These are phyloP conservation scores for Didymella pomorum DNA, from an alignment of 2,329 filamentous ascomycete genomes.

Conservation along the genomic window DNA sequence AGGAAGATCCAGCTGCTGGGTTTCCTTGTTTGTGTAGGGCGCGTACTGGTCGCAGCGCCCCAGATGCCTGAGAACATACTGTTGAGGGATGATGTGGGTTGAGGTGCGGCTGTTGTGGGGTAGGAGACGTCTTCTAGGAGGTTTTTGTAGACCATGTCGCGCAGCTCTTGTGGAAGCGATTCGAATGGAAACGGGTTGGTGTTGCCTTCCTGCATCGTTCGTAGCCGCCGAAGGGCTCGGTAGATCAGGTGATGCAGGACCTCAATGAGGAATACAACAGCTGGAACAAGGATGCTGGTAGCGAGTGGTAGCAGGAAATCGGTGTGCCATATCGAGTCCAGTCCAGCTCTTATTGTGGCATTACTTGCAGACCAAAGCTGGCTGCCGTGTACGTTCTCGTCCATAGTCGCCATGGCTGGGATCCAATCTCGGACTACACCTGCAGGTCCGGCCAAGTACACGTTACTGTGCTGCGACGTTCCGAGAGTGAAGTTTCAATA, in stretches of 20 bases:
- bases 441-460: slow-evolving; percentile 14
- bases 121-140: slow-evolving; percentile 44
- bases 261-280: slow-evolving; percentile 19
- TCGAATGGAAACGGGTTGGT: slow-evolving; percentile 40
- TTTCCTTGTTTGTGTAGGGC: neutral
- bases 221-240: slow-evolving; percentile 23
- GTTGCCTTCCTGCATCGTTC: slow-evolving; percentile 31
- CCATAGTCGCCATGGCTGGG: slow-evolving; percentile 4
- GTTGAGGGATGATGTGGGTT: slow-evolving; percentile 23
- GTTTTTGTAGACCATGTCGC: slow-evolving; percentile 46
- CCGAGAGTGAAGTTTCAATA: slow-evolving; percentile 3
- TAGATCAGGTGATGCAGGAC: slow-evolving; percentile 23
- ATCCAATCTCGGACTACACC: slow-evolving; percentile 9
- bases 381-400: neutral
- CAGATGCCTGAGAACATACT: slow-evolving; percentile 29
- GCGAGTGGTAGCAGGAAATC: slow-evolving; percentile 1
- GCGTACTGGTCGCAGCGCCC: neutral
- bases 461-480: slow-evolving; percentile 10
- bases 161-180: slow-evolving; percentile 42
- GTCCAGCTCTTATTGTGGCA: slow-evolving; percentile 1
- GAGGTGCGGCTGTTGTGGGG: slow-evolving; percentile 29
- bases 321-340: neutral
- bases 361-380: neutral
- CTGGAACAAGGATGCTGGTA: neutral
- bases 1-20: slow-evolving; percentile 19